A percentile compares a stretch with the other conserved stretches of the same genome.
phyloP scores from a whole-genome alignment of 495 filamentous ascomycete genomes.

The Xylaria venustula region DNA sequence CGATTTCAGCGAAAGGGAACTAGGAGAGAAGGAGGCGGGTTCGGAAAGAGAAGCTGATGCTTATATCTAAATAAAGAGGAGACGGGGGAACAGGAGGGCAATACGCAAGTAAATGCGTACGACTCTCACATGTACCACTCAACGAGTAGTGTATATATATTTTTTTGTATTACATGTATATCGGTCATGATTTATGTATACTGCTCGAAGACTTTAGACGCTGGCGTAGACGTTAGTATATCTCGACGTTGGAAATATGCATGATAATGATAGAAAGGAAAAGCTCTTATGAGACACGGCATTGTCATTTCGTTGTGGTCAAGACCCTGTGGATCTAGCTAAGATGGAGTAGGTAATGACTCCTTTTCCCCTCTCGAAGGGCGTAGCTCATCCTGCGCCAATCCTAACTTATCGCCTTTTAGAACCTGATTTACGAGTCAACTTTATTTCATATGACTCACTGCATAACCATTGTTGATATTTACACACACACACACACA shows the following conservation, averaged over 20 bases:
- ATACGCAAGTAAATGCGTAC: background rate
- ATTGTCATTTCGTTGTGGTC: background rate
- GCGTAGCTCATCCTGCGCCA: too few species aligned
- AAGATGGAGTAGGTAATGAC: too few species aligned
- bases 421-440: too few species aligned
- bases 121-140: background rate
- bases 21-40: background rate
- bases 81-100: background rate
- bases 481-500: too few species aligned
- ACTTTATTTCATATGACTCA: conserved; percentile 3
- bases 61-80: too few species aligned
- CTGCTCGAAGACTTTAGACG: conserved; percentile 2
- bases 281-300: background rate
- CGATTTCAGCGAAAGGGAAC: background rate
- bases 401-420: background rate
- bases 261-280: background rate
- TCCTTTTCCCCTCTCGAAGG: background rate
- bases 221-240: background rate
- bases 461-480: too few species aligned
- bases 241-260: background rate
- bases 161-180: conserved; percentile 6
- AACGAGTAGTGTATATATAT: background rate
- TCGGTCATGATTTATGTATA: conserved; percentile 6
- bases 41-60: background rate
- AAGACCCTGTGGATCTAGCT: background rate